Evolutionary conservation across 176 grass and related monocot species (phyloP).

Genomic region (Leersia perrieri): DNA sequence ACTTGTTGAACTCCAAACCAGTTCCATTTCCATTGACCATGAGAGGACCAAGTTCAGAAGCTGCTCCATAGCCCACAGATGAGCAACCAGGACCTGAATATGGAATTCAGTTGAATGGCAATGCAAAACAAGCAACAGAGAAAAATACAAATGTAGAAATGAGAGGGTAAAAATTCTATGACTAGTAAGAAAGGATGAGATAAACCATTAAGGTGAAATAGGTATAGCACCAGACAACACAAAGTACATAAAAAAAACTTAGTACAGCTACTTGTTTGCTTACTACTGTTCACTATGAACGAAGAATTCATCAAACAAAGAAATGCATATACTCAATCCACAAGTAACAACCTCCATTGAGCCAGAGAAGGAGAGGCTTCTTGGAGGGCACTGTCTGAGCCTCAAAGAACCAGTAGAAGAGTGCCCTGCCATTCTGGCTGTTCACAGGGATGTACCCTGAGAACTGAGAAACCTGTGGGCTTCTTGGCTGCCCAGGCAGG

Average conservation of each 20-base stretch:
- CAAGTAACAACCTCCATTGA: conserved; percentile 67
- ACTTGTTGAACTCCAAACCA: conserved; percentile 70
- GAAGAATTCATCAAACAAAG: neutral
- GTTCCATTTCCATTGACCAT: conserved; percentile 58
- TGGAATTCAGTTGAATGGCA: neutral
- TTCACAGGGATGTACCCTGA: conserved; percentile 60
- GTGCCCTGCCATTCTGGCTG: conserved; percentile 48
- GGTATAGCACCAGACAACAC: neutral
- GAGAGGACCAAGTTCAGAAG: conserved; percentile 67
- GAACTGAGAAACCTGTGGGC: conserved; percentile 46
- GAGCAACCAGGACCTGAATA: conserved; percentile 74
- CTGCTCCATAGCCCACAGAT: conserved; percentile 85
- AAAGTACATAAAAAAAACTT: neutral
- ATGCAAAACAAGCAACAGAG: neutral
- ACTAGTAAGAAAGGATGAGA: neutral
- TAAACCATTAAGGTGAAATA: neutral
- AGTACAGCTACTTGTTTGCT: neutral
- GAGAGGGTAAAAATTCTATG: neutral
- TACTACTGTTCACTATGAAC: neutral
- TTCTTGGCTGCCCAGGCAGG: conserved; percentile 49
- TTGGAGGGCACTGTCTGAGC: conserved; percentile 47
- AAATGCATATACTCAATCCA: neutral
- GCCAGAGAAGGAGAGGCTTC: conserved; percentile 88
- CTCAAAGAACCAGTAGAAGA: conserved; percentile 90
- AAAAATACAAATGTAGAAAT: neutral